Evolutionary conservation across 2,329 filamentous ascomycete species (phyloP), one percentile per base, ranked within the genome.

Genomic region (Chrysoporthe puriensis): DNA sequence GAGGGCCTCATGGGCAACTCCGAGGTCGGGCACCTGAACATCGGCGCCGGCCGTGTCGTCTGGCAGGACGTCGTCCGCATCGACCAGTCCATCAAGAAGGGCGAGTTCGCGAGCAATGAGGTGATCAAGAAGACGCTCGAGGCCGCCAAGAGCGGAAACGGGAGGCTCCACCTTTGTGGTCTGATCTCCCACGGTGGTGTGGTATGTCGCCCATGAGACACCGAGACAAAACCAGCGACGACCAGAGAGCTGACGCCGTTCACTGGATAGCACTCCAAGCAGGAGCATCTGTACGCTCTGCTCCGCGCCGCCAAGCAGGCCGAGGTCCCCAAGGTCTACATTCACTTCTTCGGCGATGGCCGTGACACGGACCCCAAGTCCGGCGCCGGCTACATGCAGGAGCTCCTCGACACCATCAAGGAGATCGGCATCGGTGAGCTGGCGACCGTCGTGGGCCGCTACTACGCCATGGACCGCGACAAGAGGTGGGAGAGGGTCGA

Each of bases 391-490:
- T 97, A 97, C 82, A 90, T 99, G 88, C 85, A 97, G 81, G 88
- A 94, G 78, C 86, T 99, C 46, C 81, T 97, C 69, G 88, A 91
- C 68, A 91, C 90, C 74, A 88, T 88, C 72, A 89, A 96, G 81
- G 93, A 98, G 79, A 87, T 97, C 72, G 94, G 93, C 57, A 81
- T 91, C 71, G 96, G 95, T 73, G 87, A 97, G 81, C 88, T 99
- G 72, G 95, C 93, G 43, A 97, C 96, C 48, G 88, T 98, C 60
- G 95, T 98, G 69, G 96, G 96, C 69, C 90, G 95, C 74, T 99
- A 98, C 89, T 99, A 92, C 80, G 93, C 94, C 81, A 99, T 99
- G 96, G 96, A 99, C 85, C 94, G 96, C 74, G 96, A 99, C 81
- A 98, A 98, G 93, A 90, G 96, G 79, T 99, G 96, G 96, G 96